Base-by-base conservation (phyloP, 2,329 filamentous ascomycete genomes). In the Trichoderma hamatum region DNA sequence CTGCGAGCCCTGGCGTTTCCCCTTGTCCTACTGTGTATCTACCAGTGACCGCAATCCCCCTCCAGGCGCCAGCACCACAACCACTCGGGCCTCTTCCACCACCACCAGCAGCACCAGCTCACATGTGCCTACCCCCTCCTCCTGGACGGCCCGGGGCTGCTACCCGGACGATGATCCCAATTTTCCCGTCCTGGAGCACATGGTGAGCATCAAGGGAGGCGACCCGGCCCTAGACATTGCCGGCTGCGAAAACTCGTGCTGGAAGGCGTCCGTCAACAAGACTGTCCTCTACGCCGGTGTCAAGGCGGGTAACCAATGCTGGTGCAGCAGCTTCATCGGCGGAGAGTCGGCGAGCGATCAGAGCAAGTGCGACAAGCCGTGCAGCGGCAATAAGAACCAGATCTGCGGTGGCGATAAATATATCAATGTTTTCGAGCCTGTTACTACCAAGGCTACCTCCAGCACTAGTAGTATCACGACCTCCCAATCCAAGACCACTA, bases 301-400 rank as follows among this genome's bases (percentile, higher is more conserved):
- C 24, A 61, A 71, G 67, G 34, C 59, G n/a, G 70, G 69, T 49
- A 73, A 72, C 51, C 62, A 73, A 52, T 71, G 72, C 64, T 72
- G 71, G 69, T 73, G 72, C 63, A 69, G 70, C 26, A 70, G 60
- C 55, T 72, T 70, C 28, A 43, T 73, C 24, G 56, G 39, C 52
- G 71, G 72, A 39, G 56, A 70, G 49, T 49, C 26, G 46, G 52
- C 71, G n/a, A 62, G 49, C 9, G 64, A 71, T 34, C 51, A 69
- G 55, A 43, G 46, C 5, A 55, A 73, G 13, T 73, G 71, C 66
- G 64, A 73, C 67, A 56, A 66, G 36, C 69, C 72, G 9, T 72
- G 68, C 63, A 71, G 58, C 16, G 70, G 72, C 6, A 64, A 74
- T 51, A 62, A 68, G 55, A 32, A 60, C 9, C 36, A 70, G 16